These are phyloP conservation scores for Rhodotorula babjevae DNA, from an alignment of 768 basidiomycete genomes.

Conservation along the genomic window DNA sequence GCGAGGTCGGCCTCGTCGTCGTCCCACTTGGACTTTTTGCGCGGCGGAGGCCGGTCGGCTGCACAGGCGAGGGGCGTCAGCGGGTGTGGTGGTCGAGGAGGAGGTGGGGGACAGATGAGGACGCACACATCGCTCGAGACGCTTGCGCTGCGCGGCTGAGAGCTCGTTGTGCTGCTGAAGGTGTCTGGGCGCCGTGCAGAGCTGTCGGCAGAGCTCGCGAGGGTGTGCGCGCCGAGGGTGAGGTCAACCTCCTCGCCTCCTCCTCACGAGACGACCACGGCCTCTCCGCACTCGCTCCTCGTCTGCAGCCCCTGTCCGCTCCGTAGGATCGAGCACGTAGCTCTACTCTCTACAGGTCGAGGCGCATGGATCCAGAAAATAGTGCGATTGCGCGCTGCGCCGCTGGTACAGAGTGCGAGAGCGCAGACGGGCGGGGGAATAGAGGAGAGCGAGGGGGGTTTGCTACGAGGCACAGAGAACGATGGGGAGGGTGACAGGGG, in stretches of 20 bases:
- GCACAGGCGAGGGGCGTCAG: background rate
- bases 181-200: too few relatives aligned
- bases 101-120: background rate
- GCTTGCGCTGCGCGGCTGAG: too few relatives aligned
- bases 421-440: background rate
- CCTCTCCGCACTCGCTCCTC: too few relatives aligned
- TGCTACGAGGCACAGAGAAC: background rate
- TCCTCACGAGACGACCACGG: too few relatives aligned
- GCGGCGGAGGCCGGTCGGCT: conserved; percentile 11
- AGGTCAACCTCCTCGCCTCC: too few relatives aligned
- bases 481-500: background rate
- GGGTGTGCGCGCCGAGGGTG: too few relatives aligned
- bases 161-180: too few relatives aligned
- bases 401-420: too few relatives aligned
- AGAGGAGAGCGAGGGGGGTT: background rate
- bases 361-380: too few relatives aligned
- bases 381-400: background rate
- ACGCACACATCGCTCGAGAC: background rate
- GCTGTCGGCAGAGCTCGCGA: background rate
- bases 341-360: too few relatives aligned
- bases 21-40: conserved; percentile 37
- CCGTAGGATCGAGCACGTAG: too few relatives aligned
- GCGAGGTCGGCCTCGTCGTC: conserved; percentile 26
- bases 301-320: too few relatives aligned
- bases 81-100: background rate